phyloP scores from a whole-genome alignment of 2,329 filamentous ascomycete species.

The Penicillium sp. region DNA sequence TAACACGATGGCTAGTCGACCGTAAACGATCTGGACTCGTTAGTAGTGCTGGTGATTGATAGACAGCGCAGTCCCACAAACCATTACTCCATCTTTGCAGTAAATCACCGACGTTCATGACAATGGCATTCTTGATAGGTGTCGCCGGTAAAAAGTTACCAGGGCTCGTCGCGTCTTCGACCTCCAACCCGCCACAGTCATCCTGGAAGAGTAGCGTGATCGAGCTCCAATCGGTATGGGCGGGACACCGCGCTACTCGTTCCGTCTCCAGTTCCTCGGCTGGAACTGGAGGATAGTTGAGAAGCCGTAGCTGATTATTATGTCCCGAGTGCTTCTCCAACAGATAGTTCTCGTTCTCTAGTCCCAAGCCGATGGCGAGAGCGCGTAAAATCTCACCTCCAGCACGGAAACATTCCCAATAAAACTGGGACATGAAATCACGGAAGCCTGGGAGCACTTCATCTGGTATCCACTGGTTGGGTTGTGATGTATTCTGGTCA shows the following conservation, averaged over 20 bases:
- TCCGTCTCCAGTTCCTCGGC: constrained; percentile 49
- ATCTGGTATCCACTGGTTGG: constrained; percentile 57
- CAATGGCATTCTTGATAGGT: constrained; percentile 46
- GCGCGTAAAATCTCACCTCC: constrained; percentile 52
- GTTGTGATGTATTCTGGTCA: constrained; percentile 49
- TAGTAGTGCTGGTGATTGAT: background rate
- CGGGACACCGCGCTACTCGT: constrained; percentile 53
- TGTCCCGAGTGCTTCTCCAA: constrained; percentile 57
- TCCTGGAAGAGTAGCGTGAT: constrained; percentile 62
- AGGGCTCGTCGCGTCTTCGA: constrained; percentile 47
- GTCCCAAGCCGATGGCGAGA: constrained; percentile 53
- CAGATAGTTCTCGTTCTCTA: constrained; percentile 53
- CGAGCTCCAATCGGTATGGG: constrained; percentile 60
- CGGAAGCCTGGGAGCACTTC: constrained; percentile 52
- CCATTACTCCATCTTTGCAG: constrained; percentile 57
- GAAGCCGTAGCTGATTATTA: constrained; percentile 63
- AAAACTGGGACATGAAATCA: constrained; percentile 54
- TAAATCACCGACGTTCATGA: constrained; percentile 57
- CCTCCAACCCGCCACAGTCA: constrained; percentile 55
- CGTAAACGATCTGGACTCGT: constrained; percentile 49
- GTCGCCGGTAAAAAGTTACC: constrained; percentile 48
- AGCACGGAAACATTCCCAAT: constrained; percentile 51
- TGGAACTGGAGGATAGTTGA: constrained; percentile 61
- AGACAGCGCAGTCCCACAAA: constrained; percentile 24
- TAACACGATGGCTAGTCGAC: constrained; percentile 60